These are phyloP conservation scores for Penicillium sp. DNA, from an alignment of 2,329 filamentous ascomycete genomes.

Conservation along the genomic window DNA sequence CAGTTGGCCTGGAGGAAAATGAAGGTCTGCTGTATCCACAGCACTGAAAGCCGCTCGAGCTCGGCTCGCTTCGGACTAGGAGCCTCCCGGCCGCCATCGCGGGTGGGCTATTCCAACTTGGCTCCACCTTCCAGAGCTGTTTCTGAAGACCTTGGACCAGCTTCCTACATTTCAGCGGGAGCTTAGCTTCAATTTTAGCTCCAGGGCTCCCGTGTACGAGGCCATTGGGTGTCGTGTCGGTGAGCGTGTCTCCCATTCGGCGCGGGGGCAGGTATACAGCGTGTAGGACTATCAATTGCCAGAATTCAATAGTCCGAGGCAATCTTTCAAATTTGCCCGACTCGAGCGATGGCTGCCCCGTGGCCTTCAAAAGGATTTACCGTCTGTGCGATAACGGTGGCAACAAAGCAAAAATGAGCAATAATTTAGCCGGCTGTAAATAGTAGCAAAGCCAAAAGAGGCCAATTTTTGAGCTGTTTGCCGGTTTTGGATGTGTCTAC, in stretches of 20 bases:
- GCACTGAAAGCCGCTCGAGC: neutral
- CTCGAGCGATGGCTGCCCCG: slow-evolving; percentile 4
- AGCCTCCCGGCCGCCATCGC: slow-evolving; percentile 26
- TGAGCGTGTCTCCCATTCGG: neutral
- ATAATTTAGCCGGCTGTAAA: neutral
- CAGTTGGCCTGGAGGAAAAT: neutral
- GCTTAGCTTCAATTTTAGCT: neutral
- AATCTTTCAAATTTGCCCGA: neutral
- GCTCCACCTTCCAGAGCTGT: slow-evolving; percentile 10
- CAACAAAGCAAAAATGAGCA: slow-evolving; percentile 5
- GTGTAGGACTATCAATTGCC: neutral
- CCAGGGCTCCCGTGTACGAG: neutral
- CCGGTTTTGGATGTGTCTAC: neutral
- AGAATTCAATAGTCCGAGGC: neutral
- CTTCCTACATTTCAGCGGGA: neutral
- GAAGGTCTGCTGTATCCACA: slow-evolving; percentile 2
- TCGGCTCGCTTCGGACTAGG: slow-evolving; percentile 20
- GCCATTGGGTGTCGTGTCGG: neutral
- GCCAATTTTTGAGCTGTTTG: slow-evolving; percentile 4
- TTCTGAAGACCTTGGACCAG: neutral
- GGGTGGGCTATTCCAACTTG: slow-evolving; percentile 25
- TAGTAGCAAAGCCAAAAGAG: slow-evolving; percentile 13
- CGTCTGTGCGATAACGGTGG: slow-evolving; percentile 33
- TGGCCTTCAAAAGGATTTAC: slow-evolving; percentile 6
- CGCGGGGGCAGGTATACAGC: neutral